A percentile compares a stretch with the other conserved stretches of the same genome.
Evolutionary conservation across 306 rosid species (phyloP).

Genomic region (Morella rubra): DNA sequence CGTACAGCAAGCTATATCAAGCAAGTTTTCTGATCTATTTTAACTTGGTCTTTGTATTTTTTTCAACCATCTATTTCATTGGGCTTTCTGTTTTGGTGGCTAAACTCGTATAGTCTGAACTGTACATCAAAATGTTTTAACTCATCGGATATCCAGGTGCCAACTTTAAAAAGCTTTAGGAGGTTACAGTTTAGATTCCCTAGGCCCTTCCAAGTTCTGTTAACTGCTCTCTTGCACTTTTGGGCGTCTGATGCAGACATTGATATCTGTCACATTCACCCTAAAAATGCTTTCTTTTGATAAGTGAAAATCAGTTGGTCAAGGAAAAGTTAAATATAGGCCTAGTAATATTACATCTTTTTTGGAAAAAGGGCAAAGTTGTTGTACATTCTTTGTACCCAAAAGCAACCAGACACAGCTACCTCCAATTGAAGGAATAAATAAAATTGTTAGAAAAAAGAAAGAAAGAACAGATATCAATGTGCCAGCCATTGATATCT

Average conservation of each 20-base stretch:
- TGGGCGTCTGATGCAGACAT: neutral
- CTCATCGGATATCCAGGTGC: neutral
- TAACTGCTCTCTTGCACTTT: neutral
- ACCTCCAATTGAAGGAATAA: neutral
- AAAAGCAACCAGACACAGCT: neutral
- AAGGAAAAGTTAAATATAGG: no score
- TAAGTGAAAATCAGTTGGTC: neutral
- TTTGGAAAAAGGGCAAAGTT: neutral
- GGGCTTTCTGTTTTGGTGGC: conserved; percentile 4
- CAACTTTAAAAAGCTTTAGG: neutral
- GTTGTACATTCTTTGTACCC: neutral
- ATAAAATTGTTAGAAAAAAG: neutral
- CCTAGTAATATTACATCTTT: neutral
- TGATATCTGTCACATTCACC: neutral
- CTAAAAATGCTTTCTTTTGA: neutral
- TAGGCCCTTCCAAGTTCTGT: neutral
- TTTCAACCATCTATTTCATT: conserved; percentile 22
- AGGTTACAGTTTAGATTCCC: neutral
- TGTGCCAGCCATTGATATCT: neutral
- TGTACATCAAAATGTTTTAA: neutral
- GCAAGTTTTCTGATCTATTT: conserved; percentile 62
- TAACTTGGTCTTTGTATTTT: conserved; percentile 9
- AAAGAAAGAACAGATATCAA: no score
- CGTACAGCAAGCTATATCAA: conserved; percentile 99
- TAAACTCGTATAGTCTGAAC: neutral